phyloP scores from a whole-genome alignment of 73 alveolate genomes.

The Blepharisma stoltei region DNA sequence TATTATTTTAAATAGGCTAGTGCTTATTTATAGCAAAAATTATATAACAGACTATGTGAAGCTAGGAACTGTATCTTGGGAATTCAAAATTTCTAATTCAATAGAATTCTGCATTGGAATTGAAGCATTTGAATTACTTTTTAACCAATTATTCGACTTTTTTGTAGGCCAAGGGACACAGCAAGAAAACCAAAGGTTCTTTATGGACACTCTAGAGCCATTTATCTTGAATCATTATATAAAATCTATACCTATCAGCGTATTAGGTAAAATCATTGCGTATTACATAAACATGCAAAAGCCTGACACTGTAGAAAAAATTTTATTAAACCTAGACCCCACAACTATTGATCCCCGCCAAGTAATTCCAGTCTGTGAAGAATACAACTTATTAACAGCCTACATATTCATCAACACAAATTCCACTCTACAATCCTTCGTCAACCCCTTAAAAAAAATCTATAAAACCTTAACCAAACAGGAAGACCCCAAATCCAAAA shows the following conservation, averaged over 20 bases:
- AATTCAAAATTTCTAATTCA: conserved; percentile 12
- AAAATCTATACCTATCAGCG: not conserved
- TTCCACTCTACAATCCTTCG: not conserved
- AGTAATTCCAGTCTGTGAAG: conserved; percentile 24
- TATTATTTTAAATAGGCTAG: no score
- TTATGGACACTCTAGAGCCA: conserved; percentile 27
- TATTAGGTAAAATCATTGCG: not conserved
- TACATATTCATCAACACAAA: not conserved
- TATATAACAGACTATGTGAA: conserved; percentile 23
- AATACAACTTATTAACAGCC: not conserved
- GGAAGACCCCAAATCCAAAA: not conserved
- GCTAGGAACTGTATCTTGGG: conserved; percentile 1
- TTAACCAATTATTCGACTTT: not conserved
- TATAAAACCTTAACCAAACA: not conserved
- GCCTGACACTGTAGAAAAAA: conserved; percentile 1
- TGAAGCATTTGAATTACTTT: conserved; percentile 6
- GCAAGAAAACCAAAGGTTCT: conserved; percentile 4
- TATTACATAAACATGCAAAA: not conserved
- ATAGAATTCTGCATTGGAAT: conserved; percentile 34
- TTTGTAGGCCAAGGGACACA: not conserved
- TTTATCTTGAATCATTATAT: not conserved
- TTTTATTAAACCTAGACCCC: conserved; percentile 18
- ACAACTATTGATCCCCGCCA: not conserved
- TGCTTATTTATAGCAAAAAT: no score
- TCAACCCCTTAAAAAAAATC: not conserved